Percentiles rank a stretch among this genome's conserved stretches.
Conservation (phyloP, 495 filamentous ascomycete genomes). For the Penicillium canariense region DNA sequence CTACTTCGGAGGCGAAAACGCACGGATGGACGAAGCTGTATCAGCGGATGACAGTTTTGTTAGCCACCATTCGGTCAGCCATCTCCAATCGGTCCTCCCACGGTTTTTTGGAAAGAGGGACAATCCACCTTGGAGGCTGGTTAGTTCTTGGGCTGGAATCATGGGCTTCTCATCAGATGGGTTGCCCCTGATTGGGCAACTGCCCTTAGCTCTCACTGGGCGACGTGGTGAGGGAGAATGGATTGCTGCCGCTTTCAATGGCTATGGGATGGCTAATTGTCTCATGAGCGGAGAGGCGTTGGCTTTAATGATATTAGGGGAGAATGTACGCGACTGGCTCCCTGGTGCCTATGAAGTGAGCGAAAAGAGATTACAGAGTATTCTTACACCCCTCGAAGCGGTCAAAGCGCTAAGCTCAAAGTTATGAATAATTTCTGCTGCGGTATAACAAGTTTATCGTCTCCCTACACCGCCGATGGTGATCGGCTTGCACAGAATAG, state of each 20-base stretch:
- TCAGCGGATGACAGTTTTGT: slow-evolving; percentile 54
- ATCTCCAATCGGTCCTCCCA: slow-evolving; percentile 28
- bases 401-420: slow-evolving; percentile 18
- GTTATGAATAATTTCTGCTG: neutral
- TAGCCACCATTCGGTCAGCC: slow-evolving; percentile 19
- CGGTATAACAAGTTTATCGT: no score
- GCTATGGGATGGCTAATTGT: slow-evolving; percentile 82
- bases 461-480: no score
- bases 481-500: no score
- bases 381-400: slow-evolving; percentile 15
- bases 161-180: slow-evolving; percentile 75
- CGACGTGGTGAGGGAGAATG: slow-evolving; percentile 43
- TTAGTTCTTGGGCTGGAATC: slow-evolving; percentile 75
- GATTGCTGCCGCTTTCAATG: slow-evolving; percentile 65
- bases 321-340: slow-evolving; percentile 17
- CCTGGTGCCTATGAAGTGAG: slow-evolving; percentile 25
- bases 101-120: slow-evolving; percentile 43
- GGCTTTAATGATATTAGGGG: slow-evolving; percentile 36
- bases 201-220: slow-evolving; percentile 51
- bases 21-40: slow-evolving; percentile 60
- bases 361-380: slow-evolving; percentile 19
- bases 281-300: slow-evolving; percentile 65
- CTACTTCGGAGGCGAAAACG: slow-evolving; percentile 55
- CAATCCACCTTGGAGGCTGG: slow-evolving; percentile 19
- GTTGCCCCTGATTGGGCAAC: slow-evolving; percentile 65